These are phyloP conservation scores for Chytriomyces sp. DNA, from an alignment of 192 early-diverging fungal species.

Conservation along the genomic window DNA sequence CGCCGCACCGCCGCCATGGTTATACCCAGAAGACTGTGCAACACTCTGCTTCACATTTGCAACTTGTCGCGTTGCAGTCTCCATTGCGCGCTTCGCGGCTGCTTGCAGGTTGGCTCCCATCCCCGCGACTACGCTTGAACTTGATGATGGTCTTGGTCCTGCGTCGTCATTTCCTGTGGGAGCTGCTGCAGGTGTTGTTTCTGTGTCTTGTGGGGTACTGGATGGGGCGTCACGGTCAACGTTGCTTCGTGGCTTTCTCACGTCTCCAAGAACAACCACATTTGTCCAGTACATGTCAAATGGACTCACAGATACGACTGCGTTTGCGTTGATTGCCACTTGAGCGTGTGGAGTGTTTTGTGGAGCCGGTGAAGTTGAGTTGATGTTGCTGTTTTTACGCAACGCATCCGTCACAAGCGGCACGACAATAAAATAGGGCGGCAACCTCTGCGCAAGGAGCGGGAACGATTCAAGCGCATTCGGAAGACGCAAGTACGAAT, in stretches of 20 bases:
- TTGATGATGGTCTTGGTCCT: not conserved
- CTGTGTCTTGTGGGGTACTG: not conserved
- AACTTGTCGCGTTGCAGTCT: not conserved
- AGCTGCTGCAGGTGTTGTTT: not conserved
- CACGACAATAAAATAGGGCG: not conserved
- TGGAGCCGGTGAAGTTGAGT: not conserved
- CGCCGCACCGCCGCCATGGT: too few relatives aligned
- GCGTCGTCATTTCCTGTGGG: not conserved
- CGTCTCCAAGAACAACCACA: not conserved
- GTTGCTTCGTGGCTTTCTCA: too few relatives aligned
- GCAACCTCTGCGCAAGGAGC: not conserved
- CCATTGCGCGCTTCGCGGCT: not conserved
- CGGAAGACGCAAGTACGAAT: not conserved
- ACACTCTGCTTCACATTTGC: not conserved
- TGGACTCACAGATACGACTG: not conserved
- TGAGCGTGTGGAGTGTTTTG: not conserved
- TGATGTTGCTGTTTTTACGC: not conserved
- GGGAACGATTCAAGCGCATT: not conserved
- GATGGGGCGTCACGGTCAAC: not conserved
- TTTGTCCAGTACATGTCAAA: slow-evolving; percentile 12
- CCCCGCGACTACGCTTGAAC: not conserved
- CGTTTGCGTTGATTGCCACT: slow-evolving; percentile 1
- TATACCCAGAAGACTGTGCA: too few relatives aligned
- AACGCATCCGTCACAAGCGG: not conserved
- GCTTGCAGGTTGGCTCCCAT: not conserved